phyloP scores from a whole-genome alignment of 306 rosid species.

The Ormosia semicastrata region DNA sequence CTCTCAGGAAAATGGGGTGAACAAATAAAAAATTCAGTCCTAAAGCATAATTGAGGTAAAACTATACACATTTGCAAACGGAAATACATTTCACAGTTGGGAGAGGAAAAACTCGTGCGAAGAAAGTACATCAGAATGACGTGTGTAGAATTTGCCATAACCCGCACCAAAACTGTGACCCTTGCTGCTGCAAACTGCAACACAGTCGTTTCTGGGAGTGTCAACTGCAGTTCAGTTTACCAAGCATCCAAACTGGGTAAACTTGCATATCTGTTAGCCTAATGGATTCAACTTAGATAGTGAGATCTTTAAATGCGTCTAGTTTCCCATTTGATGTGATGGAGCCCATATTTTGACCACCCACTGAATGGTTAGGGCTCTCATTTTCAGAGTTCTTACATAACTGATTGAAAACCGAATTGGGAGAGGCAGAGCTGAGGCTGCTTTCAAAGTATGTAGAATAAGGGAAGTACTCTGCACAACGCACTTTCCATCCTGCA shows the following conservation, averaged over 20 bases:
- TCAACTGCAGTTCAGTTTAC: slow-evolving; percentile 33
- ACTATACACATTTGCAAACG: slow-evolving; percentile 75
- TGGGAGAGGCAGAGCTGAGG: slow-evolving; percentile 70
- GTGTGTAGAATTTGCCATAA: slow-evolving; percentile 27
- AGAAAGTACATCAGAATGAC: slow-evolving; percentile 4
- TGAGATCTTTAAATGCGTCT: slow-evolving; percentile 63
- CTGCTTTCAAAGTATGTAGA: slow-evolving; percentile 75
- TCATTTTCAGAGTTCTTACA: slow-evolving; percentile 60
- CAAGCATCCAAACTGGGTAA: slow-evolving; percentile 24
- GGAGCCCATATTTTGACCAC: slow-evolving; percentile 42
- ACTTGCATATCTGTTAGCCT: slow-evolving; percentile 15
- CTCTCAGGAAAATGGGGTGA: slow-evolving; percentile 47
- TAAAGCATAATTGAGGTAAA: slow-evolving; percentile 37
- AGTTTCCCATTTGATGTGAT: slow-evolving; percentile 64
- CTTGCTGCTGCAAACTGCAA: slow-evolving; percentile 34
- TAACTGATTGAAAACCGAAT: slow-evolving; percentile 49
- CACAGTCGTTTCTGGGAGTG: slow-evolving; percentile 11
- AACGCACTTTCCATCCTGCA: slow-evolving; percentile 89
- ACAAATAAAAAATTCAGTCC: slow-evolving; percentile 39
- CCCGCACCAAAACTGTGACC: slow-evolving; percentile 40
- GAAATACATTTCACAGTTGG: slow-evolving; percentile 45
- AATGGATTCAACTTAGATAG: slow-evolving; percentile 34
- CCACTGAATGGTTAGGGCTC: slow-evolving; percentile 35
- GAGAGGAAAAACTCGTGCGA: slow-evolving; percentile 28
- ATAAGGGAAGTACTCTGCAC: slow-evolving; percentile 75